Evolutionary conservation across 2,329 filamentous ascomycete species (phyloP).

Genomic region (Colletotrichum destructivum): DNA sequence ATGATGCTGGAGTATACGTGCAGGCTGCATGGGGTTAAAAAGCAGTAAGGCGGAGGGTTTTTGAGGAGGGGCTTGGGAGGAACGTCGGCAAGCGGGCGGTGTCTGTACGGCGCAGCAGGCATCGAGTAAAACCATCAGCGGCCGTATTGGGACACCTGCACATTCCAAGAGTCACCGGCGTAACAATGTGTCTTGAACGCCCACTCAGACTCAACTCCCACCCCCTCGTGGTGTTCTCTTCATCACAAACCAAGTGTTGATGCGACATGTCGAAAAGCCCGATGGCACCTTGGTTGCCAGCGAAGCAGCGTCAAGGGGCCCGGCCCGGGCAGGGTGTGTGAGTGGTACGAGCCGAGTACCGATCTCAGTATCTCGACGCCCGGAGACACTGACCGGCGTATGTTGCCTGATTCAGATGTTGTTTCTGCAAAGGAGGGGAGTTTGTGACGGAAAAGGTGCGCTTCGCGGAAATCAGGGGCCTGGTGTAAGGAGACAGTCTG

Average conservation of each 20-base stretch:
- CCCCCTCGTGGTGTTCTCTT: background rate
- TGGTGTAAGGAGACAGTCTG: background rate
- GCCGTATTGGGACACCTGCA: slow-evolving; percentile 33
- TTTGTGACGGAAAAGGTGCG: slow-evolving; percentile 23
- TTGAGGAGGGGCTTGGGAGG: slow-evolving; percentile 25
- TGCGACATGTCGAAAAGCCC: slow-evolving; percentile 33
- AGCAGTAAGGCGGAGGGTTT: slow-evolving; percentile 40
- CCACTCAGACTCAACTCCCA: slow-evolving; percentile 13
- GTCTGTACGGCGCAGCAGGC: slow-evolving; percentile 33
- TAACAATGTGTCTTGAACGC: slow-evolving; percentile 31
- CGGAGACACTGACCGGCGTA: slow-evolving; percentile 19
- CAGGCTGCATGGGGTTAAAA: slow-evolving; percentile 38
- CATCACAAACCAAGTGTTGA: slow-evolving; percentile 7
- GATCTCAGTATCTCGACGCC: slow-evolving; percentile 30
- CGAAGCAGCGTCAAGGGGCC: slow-evolving; percentile 34
- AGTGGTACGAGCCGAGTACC: slow-evolving; percentile 39
- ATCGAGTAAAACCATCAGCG: background rate
- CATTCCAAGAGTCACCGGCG: slow-evolving; percentile 37
- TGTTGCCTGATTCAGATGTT: slow-evolving; percentile 25
- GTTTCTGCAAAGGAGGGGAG: slow-evolving; percentile 20
- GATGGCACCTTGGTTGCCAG: slow-evolving; percentile 27
- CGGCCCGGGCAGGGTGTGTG: slow-evolving; percentile 34
- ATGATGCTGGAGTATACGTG: slow-evolving; percentile 31
- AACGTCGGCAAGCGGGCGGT: slow-evolving; percentile 20
- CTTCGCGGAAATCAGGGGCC: slow-evolving; percentile 12